phyloP scores from a whole-genome alignment of 2,329 filamentous ascomycete species.

The Cephalotrichum gorgonifer region DNA sequence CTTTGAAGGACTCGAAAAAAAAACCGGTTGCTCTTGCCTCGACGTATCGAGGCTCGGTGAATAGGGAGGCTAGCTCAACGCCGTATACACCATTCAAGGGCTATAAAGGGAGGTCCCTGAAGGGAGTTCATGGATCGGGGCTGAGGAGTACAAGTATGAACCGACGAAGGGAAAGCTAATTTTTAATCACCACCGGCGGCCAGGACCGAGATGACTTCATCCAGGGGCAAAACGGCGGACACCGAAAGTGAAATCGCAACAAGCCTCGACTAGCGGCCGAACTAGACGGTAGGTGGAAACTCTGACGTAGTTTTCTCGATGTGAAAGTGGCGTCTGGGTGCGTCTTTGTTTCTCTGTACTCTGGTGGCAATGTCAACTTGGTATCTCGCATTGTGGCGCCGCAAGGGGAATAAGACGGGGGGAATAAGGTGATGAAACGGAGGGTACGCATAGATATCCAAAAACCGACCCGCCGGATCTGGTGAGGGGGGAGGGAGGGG shows the following conservation, averaged over 20 bases:
- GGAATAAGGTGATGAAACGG: no score
- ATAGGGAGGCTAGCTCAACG: neutral
- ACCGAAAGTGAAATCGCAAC: neutral
- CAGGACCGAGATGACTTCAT: neutral
- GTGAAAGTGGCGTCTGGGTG: no score
- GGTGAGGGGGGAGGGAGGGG: no score
- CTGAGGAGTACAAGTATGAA: neutral
- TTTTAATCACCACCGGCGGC: neutral
- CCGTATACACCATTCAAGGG: neutral
- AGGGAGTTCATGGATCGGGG: neutral
- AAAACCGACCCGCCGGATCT: no score
- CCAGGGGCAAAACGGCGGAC: neutral
- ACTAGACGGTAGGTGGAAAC: no score
- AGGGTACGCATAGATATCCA: no score
- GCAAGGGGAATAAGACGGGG: no score
- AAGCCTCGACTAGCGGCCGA: neutral
- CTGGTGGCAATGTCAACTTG: no score
- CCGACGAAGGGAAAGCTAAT: neutral
- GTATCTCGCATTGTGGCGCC: no score
- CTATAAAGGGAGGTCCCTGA: neutral
- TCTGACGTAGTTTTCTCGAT: no score
- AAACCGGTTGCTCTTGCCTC: neutral
- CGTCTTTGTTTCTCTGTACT: no score
- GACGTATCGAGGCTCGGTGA: neutral
- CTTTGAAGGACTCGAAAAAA: neutral